These are phyloP conservation scores for Punica granatum DNA, from an alignment of 345 rosid genomes.

Conservation along the genomic window DNA sequence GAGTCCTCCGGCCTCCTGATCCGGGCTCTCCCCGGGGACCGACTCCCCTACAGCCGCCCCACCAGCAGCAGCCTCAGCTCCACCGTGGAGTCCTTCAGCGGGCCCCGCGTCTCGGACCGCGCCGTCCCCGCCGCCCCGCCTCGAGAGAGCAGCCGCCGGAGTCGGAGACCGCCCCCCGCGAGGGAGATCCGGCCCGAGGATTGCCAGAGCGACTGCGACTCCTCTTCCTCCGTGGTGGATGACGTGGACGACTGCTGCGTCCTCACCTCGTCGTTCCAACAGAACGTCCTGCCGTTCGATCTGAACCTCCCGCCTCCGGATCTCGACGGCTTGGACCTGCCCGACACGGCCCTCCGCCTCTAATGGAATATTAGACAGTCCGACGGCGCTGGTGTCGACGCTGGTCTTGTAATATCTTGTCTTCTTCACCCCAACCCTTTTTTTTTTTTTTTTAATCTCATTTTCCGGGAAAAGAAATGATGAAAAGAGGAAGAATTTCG, in stretches of 20 bases:
- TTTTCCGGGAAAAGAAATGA: slow-evolving; percentile 17
- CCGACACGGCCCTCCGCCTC: slow-evolving; percentile 30
- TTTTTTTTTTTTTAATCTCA: neutral
- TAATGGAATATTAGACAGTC: slow-evolving; percentile 11
- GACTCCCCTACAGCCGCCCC: slow-evolving; percentile 32
- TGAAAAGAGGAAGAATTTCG: slow-evolving; percentile 12
- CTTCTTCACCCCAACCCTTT: neutral
- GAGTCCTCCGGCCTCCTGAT: neutral
- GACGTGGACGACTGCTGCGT: slow-evolving; percentile 26
- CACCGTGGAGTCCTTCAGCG: slow-evolving; percentile 90
- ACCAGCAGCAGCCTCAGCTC: slow-evolving; percentile 88
- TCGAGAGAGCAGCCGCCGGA: neutral
- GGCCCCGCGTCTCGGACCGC: slow-evolving; percentile 41
- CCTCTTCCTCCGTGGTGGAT: slow-evolving; percentile 40
- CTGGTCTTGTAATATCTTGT: slow-evolving; percentile 1
- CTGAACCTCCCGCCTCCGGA: slow-evolving; percentile 34
- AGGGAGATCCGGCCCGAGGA: slow-evolving; percentile 22
- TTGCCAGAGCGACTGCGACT: slow-evolving; percentile 39
- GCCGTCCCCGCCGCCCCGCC: slow-evolving; percentile 13
- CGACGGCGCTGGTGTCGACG: neutral
- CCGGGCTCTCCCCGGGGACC: slow-evolving; percentile 4
- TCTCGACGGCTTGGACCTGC: slow-evolving; percentile 16
- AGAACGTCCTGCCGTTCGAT: slow-evolving; percentile 31
- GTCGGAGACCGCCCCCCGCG: too few relatives aligned
- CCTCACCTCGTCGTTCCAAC: slow-evolving; percentile 17